Evolutionary conservation across 306 rosid species (phyloP).

Genomic region (Arachis stenosperma): DNA sequence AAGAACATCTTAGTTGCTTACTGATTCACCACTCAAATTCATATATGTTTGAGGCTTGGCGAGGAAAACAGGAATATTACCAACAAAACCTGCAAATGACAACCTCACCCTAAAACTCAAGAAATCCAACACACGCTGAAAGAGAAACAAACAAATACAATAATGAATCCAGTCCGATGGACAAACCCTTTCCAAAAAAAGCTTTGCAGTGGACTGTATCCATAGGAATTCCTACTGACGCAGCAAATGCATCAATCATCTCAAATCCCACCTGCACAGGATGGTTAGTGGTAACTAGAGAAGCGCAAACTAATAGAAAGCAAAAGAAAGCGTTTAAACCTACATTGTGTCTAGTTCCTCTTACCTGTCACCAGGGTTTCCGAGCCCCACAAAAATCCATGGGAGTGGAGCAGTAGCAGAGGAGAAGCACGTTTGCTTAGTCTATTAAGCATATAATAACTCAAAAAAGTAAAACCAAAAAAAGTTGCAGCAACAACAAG

Average conservation of each 20-base stretch:
- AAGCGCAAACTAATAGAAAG: neutral
- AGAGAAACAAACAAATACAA: conserved; percentile 7
- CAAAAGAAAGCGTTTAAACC: neutral
- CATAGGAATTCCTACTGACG: conserved; percentile 69
- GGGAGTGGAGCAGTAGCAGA: conserved; percentile 52
- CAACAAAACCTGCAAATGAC: conserved; percentile 35
- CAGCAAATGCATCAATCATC: conserved; percentile 35
- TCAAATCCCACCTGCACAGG: conserved; percentile 70
- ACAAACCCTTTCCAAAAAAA: conserved; percentile 71
- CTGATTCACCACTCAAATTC: conserved; percentile 97
- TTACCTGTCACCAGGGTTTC: conserved; percentile 87
- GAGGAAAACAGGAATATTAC: conserved; percentile 73
- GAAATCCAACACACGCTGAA: conserved; percentile 29
- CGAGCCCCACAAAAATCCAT: conserved; percentile 85
- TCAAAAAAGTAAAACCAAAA: neutral
- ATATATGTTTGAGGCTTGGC: conserved; percentile 98
- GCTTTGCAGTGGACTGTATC: conserved; percentile 75
- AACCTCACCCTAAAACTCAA: conserved; percentile 33
- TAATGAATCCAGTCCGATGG: neutral
- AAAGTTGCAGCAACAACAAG: neutral
- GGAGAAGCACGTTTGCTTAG: conserved; percentile 57
- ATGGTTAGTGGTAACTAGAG: neutral
- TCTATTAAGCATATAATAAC: conserved; percentile 48
- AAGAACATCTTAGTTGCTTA: conserved; percentile 46
- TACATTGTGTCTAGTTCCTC: conserved; percentile 93